A percentile compares a stretch with the other conserved stretches of the same genome.
Evolutionary conservation across 2,329 filamentous ascomycete genomes (phyloP).

Genomic region (Periconia macrospinosa): DNA sequence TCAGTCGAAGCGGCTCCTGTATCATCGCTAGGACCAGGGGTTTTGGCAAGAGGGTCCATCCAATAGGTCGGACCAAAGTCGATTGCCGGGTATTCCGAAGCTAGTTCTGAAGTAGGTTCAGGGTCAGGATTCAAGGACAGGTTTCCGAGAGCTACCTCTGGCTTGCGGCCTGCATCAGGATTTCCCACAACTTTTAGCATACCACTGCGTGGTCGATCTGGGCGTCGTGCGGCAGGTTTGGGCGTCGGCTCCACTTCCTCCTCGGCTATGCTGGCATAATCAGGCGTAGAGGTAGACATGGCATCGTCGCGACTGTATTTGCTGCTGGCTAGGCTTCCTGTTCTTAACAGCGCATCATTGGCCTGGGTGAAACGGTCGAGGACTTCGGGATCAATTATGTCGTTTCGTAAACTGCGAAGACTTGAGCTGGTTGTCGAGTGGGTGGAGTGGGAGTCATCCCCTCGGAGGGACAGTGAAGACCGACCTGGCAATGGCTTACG

Average conservation of each 20-base stretch:
- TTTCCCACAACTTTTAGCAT: slow-evolving; percentile 76
- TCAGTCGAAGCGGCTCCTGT: slow-evolving; percentile 45
- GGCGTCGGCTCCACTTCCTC: slow-evolving; percentile 32
- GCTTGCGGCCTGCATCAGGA: slow-evolving; percentile 45
- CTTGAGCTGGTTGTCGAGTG: slow-evolving; percentile 45
- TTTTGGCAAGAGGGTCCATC: slow-evolving; percentile 59
- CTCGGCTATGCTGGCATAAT: slow-evolving; percentile 71
- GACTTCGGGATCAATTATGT: slow-evolving; percentile 49
- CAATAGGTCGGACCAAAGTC: slow-evolving; percentile 86
- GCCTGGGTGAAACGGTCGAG: slow-evolving; percentile 43
- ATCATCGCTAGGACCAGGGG: slow-evolving; percentile 59
- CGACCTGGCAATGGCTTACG: slow-evolving; percentile 48
- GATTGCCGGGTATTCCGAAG: slow-evolving; percentile 68
- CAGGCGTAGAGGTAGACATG: slow-evolving; percentile 68
- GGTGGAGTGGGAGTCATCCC: slow-evolving; percentile 37
- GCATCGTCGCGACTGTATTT: slow-evolving; percentile 65
- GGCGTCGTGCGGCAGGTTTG: slow-evolving; percentile 52
- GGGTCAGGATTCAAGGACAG: slow-evolving; percentile 42
- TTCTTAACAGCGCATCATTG: slow-evolving; percentile 28
- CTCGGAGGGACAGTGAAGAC: slow-evolving; percentile 41
- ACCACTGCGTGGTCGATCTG: slow-evolving; percentile 75
- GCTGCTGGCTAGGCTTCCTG: slow-evolving; percentile 48
- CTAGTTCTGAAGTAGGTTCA: slow-evolving; percentile 10
- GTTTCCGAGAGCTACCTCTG: slow-evolving; percentile 52
- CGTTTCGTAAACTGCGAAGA: slow-evolving; percentile 47